Base-by-base conservation (phyloP, 2,329 filamentous ascomycete genomes). In the Phoma sp. region DNA sequence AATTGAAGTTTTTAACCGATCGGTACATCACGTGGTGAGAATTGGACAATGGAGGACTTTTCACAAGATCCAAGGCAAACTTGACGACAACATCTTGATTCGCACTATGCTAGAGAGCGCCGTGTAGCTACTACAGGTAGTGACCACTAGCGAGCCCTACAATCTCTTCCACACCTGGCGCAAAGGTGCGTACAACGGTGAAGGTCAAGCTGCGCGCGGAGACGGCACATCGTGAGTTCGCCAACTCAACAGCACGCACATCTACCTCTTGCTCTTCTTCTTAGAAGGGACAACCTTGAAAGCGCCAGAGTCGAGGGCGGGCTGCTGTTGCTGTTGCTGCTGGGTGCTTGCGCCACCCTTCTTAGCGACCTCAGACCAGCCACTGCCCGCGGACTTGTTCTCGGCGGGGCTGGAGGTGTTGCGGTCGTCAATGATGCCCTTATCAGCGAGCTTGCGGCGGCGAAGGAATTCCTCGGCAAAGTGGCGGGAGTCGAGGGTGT, bases 281-380 rank as follows among this genome's bases (percentile, higher is more conserved):
- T 95, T 93, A 60, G 88, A 85, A 13, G 91, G 86, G 10, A 98
- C 94, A 48, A 98, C 91, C 81, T 95, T 95, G 80, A 97, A 98
- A 44, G 85, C 85, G 9, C 88, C 83, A 22, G 82, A 84, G 38
- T 77, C 73, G 43, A 75, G 72, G 43, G 76, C 69, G 38, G 48
- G 58, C 31, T 62, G 60, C 58, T 70, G 69, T 67, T 65, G 63
- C 55, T 74, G 73, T 10, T 71, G 71, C 65, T 62, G 62, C 49
- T 74, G 72, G 74, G 73, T 65, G 67, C 70, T 44, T 78, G 80
- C 22, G 85, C 89, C 83, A 92, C 90, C 89, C 82, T 97, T 97
- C 87, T 98, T 98, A 1, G 95, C 95, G 47, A 99, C 95, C 78
- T 98, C 95, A 66, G 84, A 96, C 95, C 95, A 99, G 19, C 94